Conservation (phyloP, 768 basidiomycete species). For the Asterophora lycoperdoides region DNA sequence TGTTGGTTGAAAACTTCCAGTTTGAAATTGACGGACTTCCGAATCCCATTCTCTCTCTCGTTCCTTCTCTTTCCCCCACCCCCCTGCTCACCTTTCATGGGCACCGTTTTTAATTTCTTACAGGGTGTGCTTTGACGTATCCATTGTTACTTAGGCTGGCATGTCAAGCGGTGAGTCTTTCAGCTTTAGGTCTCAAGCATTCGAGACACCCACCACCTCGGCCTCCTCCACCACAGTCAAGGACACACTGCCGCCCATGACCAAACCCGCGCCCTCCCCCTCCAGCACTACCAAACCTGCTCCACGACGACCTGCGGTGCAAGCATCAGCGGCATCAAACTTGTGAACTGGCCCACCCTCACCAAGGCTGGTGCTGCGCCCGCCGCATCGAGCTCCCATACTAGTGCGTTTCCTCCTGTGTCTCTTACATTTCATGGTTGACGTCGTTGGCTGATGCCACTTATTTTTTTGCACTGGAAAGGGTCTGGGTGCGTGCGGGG, state of each 20-base stretch:
- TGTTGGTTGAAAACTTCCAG: too few relatives aligned
- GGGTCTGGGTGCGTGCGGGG: slow-evolving; percentile 27
- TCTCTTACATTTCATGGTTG: background rate
- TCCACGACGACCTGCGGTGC: slow-evolving; percentile 5
- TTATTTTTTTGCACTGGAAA: slow-evolving; percentile 17
- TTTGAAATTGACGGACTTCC: too few relatives aligned
- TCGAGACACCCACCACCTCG: too few relatives aligned
- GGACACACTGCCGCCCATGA: background rate
- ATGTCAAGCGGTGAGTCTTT: too few relatives aligned
- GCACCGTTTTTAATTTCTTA: too few relatives aligned
- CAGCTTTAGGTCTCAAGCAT: too few relatives aligned
- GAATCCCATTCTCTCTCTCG: too few relatives aligned
- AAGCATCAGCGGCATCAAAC: slow-evolving; percentile 14
- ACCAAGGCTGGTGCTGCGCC: slow-evolving; percentile 22
- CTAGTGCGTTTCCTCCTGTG: slow-evolving; percentile 21
- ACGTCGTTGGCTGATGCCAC: too few relatives aligned
- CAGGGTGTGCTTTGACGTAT: too few relatives aligned
- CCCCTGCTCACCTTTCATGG: too few relatives aligned
- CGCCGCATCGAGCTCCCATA: slow-evolving; percentile 23
- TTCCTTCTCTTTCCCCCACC: too few relatives aligned
- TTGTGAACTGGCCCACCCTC: slow-evolving; percentile 22
- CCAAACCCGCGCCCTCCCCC: background rate
- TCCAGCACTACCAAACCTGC: background rate
- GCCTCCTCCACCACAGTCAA: background rate
- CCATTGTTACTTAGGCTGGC: too few relatives aligned